Base-by-base conservation (phyloP, 2,329 filamentous ascomycete genomes). In the Colletotrichum liriopes region DNA sequence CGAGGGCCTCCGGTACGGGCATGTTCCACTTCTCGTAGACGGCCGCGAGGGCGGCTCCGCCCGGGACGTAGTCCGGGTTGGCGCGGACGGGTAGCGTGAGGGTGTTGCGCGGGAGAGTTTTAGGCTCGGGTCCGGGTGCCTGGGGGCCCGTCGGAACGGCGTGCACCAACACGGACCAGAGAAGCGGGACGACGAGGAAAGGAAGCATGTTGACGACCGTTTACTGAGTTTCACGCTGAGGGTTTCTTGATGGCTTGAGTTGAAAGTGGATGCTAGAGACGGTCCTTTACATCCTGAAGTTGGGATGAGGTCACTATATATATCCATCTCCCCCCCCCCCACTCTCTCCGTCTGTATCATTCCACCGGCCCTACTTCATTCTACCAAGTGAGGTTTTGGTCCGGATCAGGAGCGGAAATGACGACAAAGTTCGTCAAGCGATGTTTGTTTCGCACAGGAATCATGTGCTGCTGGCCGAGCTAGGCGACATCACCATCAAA, bases 21-120 rank as follows among this genome's bases (percentile, higher is more conserved):
- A 73, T 66, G 65, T 65, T 12, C 72, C 72, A 70, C 47, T 61
- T 61, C 29, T 56, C 39, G 35, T 73, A 66, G 23, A 65, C 65
- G 37, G 72, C 65, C 26, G 61, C 70, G 39, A 74, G 61, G 6
- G 62, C 72, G 56, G 65, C 59, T 20, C 72, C 67, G 49, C 67
- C 45, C 20, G 67, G 49, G 2, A 71, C 32, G 51, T 66, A 51
- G 26, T 71, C 49, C 47, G 60, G 71, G 49, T 71, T 71, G n/a
- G 37, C 55, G 8, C 51, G 55, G 43, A 71, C 58, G 56, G 67
- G 61, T 32, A 71, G 29, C n/a, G 41, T 61, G 52, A 72, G 23
- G 23, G 69, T 43, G 18, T 41, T 49, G 37, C 51, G 59, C 41
- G 26, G 69, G 67, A 37, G 26, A 18, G 67, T 29, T 29, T 32